Base-by-base conservation (phyloP, 2,329 filamentous ascomycete species). In the Chaetomium sp. region DNA sequence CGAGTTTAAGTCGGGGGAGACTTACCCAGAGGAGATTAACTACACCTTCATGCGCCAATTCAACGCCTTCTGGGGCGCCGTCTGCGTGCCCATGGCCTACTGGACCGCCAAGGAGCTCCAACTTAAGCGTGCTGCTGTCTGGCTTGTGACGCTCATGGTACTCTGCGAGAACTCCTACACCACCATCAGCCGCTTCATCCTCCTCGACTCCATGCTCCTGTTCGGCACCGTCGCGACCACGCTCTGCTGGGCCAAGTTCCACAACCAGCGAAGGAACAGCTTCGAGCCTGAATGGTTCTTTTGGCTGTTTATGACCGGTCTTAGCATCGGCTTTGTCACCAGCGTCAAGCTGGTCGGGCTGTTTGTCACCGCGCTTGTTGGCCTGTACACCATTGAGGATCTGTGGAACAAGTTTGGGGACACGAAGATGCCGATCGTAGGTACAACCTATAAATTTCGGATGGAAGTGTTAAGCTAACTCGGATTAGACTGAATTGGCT, bases 81-180 rank as follows among this genome's bases (percentile, higher is more conserved):
- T 94, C 58, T 96, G 90, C 69, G 85, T 99, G 47, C 94, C 94
- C 14, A 76, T 99, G 72, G 92, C 94, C 55, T 99, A 97, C 77
- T 97, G 83, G 72, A 99, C 94, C 40, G 92, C 92, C 37, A 88
- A 87, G 67, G 91, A 96, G 73, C 77, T 99, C 66, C 88, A 91
- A 69, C 86, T 97, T 69, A 86, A 84, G 69, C 85, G 88, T 62
- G 86, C 90, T 43, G 88, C 91, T 49, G 89, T 96, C 64, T 99
- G 94, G 94, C 80, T 99, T 55, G 86, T 97, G 56, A 94, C 91
- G 19, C 77, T 97, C 65, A 96, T 96, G 89, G 91, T 99, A 45
- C 84, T 99, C 43, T 99, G 91, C 77, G 94, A 99, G 73, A 99
- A 99, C 78, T 97, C 94, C 51, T 99, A 97, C 76, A 96, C 94